A percentile compares a stretch with the other conserved stretches of the same genome.
Conservation (phyloP, 441 rosid species). For the Euphorbia schlechtendalii region DNA sequence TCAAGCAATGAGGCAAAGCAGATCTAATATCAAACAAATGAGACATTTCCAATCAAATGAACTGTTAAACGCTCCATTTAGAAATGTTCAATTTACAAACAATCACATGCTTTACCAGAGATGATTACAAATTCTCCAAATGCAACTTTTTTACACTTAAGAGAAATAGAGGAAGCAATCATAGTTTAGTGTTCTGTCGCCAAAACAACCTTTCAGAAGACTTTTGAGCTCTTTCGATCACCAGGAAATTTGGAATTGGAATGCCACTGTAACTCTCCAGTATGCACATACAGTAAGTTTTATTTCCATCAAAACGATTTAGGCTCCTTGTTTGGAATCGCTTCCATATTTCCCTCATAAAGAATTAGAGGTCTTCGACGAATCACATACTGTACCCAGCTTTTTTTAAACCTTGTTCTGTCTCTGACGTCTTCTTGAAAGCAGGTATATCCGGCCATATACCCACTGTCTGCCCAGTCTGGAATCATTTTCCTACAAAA, state of each 20-base stretch:
- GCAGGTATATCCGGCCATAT: slow-evolving; percentile 75
- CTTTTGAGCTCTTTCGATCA: neutral
- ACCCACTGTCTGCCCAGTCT: slow-evolving; percentile 70
- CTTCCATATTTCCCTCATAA: neutral
- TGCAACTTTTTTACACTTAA: no score
- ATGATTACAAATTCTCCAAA: no score
- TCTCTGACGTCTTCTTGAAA: slow-evolving; percentile 49
- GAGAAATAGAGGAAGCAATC: no score
- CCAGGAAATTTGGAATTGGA: neutral
- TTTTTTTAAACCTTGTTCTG: slow-evolving; percentile 21
- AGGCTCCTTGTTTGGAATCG: neutral
- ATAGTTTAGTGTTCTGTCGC: no score
- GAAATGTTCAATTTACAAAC: no score
- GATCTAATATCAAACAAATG: no score
- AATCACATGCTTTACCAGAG: no score
- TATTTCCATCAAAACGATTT: neutral
- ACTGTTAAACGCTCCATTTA: no score
- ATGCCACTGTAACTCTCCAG: neutral
- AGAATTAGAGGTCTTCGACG: slow-evolving; percentile 8
- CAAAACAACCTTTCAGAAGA: neutral
- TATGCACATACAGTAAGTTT: neutral
- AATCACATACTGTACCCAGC: slow-evolving; percentile 21
- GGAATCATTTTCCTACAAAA: slow-evolving; percentile 52
- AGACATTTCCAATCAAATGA: no score
- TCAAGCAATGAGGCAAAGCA: no score